Percentiles rank a stretch among this genome's conserved stretches.
Conservation (phyloP, 768 basidiomycete genomes). For the Stropharia rugosoannulata region DNA sequence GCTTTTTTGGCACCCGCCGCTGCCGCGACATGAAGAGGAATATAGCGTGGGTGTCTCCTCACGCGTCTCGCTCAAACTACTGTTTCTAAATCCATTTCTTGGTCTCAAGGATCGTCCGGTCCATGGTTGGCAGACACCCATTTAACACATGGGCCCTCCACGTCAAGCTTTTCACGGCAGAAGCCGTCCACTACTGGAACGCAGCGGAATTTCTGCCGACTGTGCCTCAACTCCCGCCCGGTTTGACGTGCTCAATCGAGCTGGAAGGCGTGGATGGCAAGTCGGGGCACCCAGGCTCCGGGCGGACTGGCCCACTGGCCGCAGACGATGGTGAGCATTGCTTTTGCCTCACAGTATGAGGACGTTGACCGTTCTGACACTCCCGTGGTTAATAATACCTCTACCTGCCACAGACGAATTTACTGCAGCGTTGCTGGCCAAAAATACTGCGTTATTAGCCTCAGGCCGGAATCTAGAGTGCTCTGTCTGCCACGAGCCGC, state of each 20-base stretch:
- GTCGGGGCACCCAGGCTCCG: conserved; percentile 50
- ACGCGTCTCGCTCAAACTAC: not conserved
- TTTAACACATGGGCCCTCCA: conserved; percentile 75
- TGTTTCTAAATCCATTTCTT: not conserved
- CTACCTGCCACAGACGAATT: conserved; percentile 39
- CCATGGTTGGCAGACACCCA: conserved; percentile 64
- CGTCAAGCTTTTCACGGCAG: conserved; percentile 70
- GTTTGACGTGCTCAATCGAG: conserved; percentile 52
- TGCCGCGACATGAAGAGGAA: conserved; percentile 39
- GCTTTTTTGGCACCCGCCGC: conserved; percentile 34
- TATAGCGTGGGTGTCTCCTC: conserved; percentile 42
- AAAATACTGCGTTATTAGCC: conserved; percentile 42
- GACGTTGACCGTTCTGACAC: not conserved
- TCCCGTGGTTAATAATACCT: not conserved
- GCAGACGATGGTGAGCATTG: conserved; percentile 51
- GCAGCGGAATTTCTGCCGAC: conserved; percentile 22
- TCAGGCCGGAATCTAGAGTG: conserved; percentile 36
- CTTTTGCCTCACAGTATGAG: not conserved
- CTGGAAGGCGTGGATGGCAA: conserved; percentile 73
- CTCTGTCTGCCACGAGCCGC: conserved; percentile 42
- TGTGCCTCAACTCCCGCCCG: conserved; percentile 41
- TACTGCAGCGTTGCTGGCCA: conserved; percentile 46
- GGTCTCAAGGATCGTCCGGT: conserved; percentile 49
- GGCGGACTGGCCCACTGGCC: conserved; percentile 52
- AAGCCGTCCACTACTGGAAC: conserved; percentile 57